phyloP scores from a whole-genome alignment of 306 rosid species.

The Malus orientalis region DNA sequence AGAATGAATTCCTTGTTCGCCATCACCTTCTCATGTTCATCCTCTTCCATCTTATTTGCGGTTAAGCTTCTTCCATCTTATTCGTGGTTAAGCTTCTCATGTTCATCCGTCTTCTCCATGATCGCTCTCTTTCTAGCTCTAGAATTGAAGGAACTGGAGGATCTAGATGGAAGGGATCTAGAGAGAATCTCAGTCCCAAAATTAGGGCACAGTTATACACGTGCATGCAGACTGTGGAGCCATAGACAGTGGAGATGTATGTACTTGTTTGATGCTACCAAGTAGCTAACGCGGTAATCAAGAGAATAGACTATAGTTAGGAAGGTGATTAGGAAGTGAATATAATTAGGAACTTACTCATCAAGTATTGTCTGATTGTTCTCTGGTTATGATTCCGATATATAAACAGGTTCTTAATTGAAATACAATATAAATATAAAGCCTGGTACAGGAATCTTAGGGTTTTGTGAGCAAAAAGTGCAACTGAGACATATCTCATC shows the following conservation, averaged over 20 bases:
- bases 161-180: no score
- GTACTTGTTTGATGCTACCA: background rate
- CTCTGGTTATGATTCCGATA: background rate
- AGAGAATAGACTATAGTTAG: background rate
- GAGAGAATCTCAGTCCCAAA: no score
- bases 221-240: background rate
- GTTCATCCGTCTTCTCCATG: no score
- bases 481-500: background rate
- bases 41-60: no score
- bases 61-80: no score
- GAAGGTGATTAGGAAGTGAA: constrained; percentile 1
- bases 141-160: no score
- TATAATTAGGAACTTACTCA: background rate
- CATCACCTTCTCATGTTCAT: no score
- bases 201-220: background rate
- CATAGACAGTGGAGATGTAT: background rate
- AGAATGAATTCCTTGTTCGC: no score
- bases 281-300: background rate
- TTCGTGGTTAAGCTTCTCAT: no score
- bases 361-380: background rate
- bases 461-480: background rate
- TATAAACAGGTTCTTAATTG: background rate
- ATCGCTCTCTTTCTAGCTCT: no score
- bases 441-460: background rate
- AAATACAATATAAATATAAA: background rate